Evolutionary conservation across 805 yeast genomes (phyloP).

Genomic region (Kodamaea kakaduensis): DNA sequence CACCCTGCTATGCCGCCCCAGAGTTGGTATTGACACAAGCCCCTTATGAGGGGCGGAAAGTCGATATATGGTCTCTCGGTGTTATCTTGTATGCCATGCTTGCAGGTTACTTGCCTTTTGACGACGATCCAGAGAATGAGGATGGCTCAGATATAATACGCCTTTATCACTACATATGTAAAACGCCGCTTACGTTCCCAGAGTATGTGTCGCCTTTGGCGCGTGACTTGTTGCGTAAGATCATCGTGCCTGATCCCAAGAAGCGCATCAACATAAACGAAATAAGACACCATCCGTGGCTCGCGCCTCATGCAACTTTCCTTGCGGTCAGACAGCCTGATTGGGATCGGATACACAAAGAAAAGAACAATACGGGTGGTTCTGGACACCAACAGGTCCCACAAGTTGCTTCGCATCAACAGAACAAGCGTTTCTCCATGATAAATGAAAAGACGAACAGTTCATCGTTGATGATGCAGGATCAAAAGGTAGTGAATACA

Average conservation of each 20-base stretch:
- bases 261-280: constrained; percentile 65
- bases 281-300: constrained; percentile 82
- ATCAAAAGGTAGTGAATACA: constrained; percentile 1
- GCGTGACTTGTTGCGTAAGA: constrained; percentile 81
- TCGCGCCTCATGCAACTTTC: constrained; percentile 77
- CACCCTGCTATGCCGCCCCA: constrained; percentile 99
- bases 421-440: constrained; percentile 44
- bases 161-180: constrained; percentile 85
- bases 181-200: constrained; percentile 90
- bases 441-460: constrained; percentile 35
- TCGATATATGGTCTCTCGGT: constrained; percentile 97
- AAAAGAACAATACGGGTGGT: constrained; percentile 16
- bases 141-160: constrained; percentile 92
- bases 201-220: constrained; percentile 89
- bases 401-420: no score
- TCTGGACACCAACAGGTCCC: constrained; percentile 10
- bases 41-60: constrained; percentile 89
- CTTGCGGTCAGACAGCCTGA: constrained; percentile 81
- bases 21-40: constrained; percentile 84
- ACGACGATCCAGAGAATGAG: constrained; percentile 94
- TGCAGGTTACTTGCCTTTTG: constrained; percentile 95
- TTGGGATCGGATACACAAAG: constrained; percentile 66
- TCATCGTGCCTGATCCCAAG: constrained; percentile 80
- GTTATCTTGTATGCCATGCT: constrained; percentile 94
- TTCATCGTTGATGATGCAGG: constrained; percentile 12